Evolutionary conservation across 2,329 filamentous ascomycete genomes (phyloP).

Genomic region (Cladosporium sphaerospermum): DNA sequence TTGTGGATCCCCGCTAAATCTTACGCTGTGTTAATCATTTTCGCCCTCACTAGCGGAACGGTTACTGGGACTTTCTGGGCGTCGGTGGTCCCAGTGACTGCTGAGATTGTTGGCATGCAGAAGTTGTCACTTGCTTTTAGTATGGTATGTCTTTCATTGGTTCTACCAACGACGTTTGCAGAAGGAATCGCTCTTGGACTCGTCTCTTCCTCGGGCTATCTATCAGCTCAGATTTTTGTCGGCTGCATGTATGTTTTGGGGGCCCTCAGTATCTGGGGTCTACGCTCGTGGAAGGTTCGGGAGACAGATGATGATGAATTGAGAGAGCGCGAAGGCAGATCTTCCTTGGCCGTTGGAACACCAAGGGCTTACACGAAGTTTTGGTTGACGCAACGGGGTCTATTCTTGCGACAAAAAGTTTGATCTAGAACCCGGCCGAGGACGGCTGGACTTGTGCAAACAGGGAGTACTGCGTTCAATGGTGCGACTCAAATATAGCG

Average conservation of each 20-base stretch:
- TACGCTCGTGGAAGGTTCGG: constrained; percentile 53
- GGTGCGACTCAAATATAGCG: no score
- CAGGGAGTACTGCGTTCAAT: no score
- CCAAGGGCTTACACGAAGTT: background rate
- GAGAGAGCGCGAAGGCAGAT: constrained; percentile 21
- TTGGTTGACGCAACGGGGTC: no score
- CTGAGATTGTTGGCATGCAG: constrained; percentile 24
- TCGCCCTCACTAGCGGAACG: constrained; percentile 18
- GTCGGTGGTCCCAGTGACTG: constrained; percentile 22
- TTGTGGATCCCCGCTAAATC: constrained; percentile 21
- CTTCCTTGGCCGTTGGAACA: background rate
- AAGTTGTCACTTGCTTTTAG: constrained; percentile 21
- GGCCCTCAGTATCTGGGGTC: constrained; percentile 44
- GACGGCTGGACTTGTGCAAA: no score
- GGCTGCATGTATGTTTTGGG: constrained; percentile 53
- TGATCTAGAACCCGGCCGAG: no score
- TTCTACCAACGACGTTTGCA: no score
- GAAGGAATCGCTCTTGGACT: constrained; percentile 10
- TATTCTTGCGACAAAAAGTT: no score
- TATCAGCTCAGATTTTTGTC: constrained; percentile 52
- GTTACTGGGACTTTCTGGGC: constrained; percentile 23
- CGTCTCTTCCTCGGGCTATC: constrained; percentile 34
- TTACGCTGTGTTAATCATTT: constrained; percentile 19
- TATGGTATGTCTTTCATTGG: constrained; percentile 13
- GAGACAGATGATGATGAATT: constrained; percentile 35